A percentile compares a stretch with the other conserved stretches of the same genome.
Conservation (phyloP, 768 basidiomycete species). For the Pulveroboletus sp. region DNA sequence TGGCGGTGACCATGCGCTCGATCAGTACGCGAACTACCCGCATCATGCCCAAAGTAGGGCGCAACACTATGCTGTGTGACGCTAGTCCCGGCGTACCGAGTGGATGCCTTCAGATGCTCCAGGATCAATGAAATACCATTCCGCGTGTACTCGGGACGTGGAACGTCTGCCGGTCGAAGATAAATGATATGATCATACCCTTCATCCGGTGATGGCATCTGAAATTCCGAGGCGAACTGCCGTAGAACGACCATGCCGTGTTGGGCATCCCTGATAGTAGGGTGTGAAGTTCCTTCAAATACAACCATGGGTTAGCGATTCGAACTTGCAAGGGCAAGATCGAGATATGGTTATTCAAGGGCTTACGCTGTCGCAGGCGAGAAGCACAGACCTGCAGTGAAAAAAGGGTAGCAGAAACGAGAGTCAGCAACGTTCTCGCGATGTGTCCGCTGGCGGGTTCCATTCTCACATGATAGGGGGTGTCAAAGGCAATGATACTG, state of each 20-base stretch:
- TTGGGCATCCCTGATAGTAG: slow-evolving; percentile 64
- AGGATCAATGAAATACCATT: slow-evolving; percentile 51
- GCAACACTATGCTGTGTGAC: slow-evolving; percentile 4
- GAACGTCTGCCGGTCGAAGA: slow-evolving; percentile 35
- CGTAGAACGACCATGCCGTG: slow-evolving; percentile 58
- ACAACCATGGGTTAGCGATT: slow-evolving; percentile 6
- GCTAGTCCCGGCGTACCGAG: slow-evolving; percentile 13
- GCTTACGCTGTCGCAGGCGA: slow-evolving; percentile 57
- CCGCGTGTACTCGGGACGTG: slow-evolving; percentile 43
- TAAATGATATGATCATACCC: slow-evolving; percentile 57
- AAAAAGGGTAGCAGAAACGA: slow-evolving; percentile 9
- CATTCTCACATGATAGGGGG: slow-evolving; percentile 61
- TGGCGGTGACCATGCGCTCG: slow-evolving; percentile 21
- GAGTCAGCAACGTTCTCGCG: slow-evolving; percentile 10
- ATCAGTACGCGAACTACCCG: slow-evolving; percentile 6
- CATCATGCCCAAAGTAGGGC: slow-evolving; percentile 7
- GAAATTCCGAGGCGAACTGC: slow-evolving; percentile 60
- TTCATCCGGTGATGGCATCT: slow-evolving; percentile 51
- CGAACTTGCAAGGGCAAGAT: slow-evolving; percentile 2
- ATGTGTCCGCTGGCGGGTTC: not conserved
- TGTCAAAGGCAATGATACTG: slow-evolving; percentile 77
- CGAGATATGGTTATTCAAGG: not conserved
- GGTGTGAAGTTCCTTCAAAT: slow-evolving; percentile 60
- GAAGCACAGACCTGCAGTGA: slow-evolving; percentile 51
- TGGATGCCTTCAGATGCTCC: slow-evolving; percentile 38